phyloP scores from a whole-genome alignment of 768 basidiomycete genomes.

The Gloeostereum incarnatum region DNA sequence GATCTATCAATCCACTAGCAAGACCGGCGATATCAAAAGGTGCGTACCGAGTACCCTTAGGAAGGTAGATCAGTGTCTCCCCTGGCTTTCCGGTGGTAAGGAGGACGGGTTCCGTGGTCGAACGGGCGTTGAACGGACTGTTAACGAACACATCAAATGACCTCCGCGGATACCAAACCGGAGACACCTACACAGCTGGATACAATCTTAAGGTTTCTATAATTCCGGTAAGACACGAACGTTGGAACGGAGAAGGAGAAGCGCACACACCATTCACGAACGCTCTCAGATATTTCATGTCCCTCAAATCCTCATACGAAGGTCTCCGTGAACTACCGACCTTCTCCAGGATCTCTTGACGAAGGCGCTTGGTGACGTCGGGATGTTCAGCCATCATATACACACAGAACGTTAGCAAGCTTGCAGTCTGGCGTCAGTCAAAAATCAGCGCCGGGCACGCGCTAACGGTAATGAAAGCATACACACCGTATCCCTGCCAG shows the following conservation, averaged over 20 bases:
- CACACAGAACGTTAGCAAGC: slow-evolving; percentile 29
- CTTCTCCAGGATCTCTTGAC: slow-evolving; percentile 29
- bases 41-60: slow-evolving; percentile 1
- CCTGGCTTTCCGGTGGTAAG: too few relatives aligned
- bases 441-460: neutral
- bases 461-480: neutral
- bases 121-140: slow-evolving; percentile 25
- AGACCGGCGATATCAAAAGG: neutral
- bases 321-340: slow-evolving; percentile 26
- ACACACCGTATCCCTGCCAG: slow-evolving; percentile 1
- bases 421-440: slow-evolving; percentile 24
- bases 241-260: neutral
- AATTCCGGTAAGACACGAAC: neutral
- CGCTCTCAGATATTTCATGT: slow-evolving; percentile 33
- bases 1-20: neutral
- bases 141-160: neutral
- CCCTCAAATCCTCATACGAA: slow-evolving; percentile 29
- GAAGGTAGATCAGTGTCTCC: slow-evolving; percentile 2
- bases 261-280: slow-evolving; percentile 28
- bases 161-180: neutral
- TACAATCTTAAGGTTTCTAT: slow-evolving; percentile 8
- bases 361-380: slow-evolving; percentile 24
- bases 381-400: slow-evolving; percentile 41
- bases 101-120: too few relatives aligned
- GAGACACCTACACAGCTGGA: slow-evolving; percentile 6